Base-by-base conservation (phyloP, 106 monocot species). In the Ottelia alismoides region DNA sequence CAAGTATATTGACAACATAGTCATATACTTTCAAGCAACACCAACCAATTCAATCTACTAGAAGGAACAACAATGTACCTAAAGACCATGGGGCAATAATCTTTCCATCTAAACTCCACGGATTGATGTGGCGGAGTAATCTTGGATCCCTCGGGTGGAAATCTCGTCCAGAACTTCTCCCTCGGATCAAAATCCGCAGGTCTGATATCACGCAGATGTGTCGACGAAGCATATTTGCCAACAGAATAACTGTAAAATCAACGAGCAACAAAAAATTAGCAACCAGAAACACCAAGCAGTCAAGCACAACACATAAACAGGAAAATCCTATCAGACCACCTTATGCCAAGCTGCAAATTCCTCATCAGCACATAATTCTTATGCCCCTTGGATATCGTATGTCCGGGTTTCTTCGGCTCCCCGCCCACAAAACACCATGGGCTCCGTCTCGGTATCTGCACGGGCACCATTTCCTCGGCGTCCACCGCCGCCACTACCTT, bases 121-220 rank as follows among this genome's bases (percentile, higher is more conserved):
- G 85, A 73, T 28, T 70, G 82, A 49, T 92, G 92, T 1, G 92
- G 85, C 19, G 85, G 92, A 10, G 92, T 92, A 45, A 65, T 49
- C 76, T 92, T 92, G 1, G 92, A 92, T 27, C 92, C 92, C 51
- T 85, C 85, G 2, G 84, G 75, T 4, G 92, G 92, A 27, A 92
- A 92, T 49, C 79, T 77, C n/a, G 92, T 92, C 92, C 92, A 86
- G 56, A 68, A 82, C 67, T 86, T 85, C 65, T 86, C 92, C 49
- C 56, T 73, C 1, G 92, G 82, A 47, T 85, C 92, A 30, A 92
- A 92, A 75, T 85, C 92, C 10, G 46, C 53, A 2, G 56, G 19
- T 40, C 46, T 64, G 22, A 85, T 78, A 31, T 78, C 85, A 57
- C 81, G 72, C 68, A 78, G 60, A 52, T 72, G 56, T 6, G 24